These are phyloP conservation scores for Hyaloscypha hepaticicola DNA, from an alignment of 495 filamentous ascomycete species.

Conservation along the genomic window DNA sequence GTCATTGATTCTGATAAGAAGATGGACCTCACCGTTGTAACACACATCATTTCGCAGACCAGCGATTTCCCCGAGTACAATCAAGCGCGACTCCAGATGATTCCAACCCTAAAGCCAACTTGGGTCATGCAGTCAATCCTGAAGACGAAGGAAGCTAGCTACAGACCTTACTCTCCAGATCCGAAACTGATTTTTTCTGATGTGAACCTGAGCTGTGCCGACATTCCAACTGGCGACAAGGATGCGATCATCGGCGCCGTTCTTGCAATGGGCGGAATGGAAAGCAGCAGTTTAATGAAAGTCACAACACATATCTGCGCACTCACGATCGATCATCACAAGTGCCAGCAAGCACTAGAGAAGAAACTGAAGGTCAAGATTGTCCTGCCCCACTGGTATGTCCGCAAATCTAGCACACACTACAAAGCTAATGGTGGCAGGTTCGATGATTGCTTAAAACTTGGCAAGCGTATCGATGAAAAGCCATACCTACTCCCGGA, in stretches of 20 bases:
- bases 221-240: conserved; percentile 84
- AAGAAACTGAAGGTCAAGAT: conserved; percentile 73
- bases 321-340: conserved; percentile 67
- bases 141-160: conserved; percentile 69
- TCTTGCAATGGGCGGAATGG: conserved; percentile 83
- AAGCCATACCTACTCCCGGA: conserved; percentile 83
- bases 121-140: conserved; percentile 73
- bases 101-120: conserved; percentile 77
- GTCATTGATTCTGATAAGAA: conserved; percentile 45
- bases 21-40: conserved; percentile 59
- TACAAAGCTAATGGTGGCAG: conserved; percentile 44
- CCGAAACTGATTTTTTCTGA: conserved; percentile 86
- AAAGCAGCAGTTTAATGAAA: conserved; percentile 64
- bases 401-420: conserved; percentile 21
- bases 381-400: conserved; percentile 92
- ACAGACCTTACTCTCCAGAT: conserved; percentile 85
- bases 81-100: conserved; percentile 66
- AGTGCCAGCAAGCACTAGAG: conserved; percentile 59
- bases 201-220: conserved; percentile 69
- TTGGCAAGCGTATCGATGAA: conserved; percentile 86
- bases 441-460: conserved; percentile 95
- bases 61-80: conserved; percentile 86
- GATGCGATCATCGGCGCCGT: conserved; percentile 91
- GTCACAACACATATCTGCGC: conserved; percentile 88
- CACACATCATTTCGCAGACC: conserved; percentile 80